Percentiles rank a stretch among this genome's conserved stretches.
phyloP scores from a whole-genome alignment of 306 rosid species.

The Inga laurina region DNA sequence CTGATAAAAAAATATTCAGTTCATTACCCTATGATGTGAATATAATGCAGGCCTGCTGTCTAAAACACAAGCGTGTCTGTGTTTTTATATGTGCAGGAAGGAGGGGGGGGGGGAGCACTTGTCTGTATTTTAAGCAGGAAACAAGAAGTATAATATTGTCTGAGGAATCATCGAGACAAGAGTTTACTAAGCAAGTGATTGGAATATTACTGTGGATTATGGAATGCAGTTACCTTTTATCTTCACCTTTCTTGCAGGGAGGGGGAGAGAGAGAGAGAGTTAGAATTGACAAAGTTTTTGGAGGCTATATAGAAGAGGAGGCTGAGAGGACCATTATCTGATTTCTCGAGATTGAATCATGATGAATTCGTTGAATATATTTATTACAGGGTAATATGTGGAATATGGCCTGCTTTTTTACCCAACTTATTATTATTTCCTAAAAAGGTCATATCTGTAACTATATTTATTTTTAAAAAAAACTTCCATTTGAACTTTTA shows the following conservation, averaged over 20 bases:
- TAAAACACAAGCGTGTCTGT: conserved; percentile 16
- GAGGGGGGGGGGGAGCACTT: not conserved
- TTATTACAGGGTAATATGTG: not conserved
- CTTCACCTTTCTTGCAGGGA: conserved; percentile 33
- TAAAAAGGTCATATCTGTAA: conserved; percentile 40
- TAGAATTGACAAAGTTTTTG: conserved; percentile 49
- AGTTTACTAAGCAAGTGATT: conserved; percentile 44
- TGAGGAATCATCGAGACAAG: conserved; percentile 48
- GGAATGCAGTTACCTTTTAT: conserved; percentile 28
- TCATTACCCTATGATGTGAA: conserved; percentile 18
- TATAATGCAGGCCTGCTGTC: conserved; percentile 48
- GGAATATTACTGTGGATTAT: conserved; percentile 17
- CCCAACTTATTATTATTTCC: conserved; percentile 35
- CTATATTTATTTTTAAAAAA: not conserved
- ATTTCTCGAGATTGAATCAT: conserved; percentile 45
- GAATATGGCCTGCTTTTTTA: conserved; percentile 44
- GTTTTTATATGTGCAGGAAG: not conserved
- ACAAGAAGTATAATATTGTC: conserved; percentile 27
- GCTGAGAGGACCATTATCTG: conserved; percentile 34
- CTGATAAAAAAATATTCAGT: conserved; percentile 22
- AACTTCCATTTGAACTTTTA: not conserved
- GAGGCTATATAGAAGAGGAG: conserved; percentile 22
- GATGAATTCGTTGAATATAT: not conserved
- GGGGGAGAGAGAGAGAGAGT: conserved; percentile 31
- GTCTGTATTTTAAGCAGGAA: conserved; percentile 25